A percentile compares a stretch with the other conserved stretches of the same genome.
Conservation (phyloP, 73 alveolate species). For the Blepharisma stoltei region DNA sequence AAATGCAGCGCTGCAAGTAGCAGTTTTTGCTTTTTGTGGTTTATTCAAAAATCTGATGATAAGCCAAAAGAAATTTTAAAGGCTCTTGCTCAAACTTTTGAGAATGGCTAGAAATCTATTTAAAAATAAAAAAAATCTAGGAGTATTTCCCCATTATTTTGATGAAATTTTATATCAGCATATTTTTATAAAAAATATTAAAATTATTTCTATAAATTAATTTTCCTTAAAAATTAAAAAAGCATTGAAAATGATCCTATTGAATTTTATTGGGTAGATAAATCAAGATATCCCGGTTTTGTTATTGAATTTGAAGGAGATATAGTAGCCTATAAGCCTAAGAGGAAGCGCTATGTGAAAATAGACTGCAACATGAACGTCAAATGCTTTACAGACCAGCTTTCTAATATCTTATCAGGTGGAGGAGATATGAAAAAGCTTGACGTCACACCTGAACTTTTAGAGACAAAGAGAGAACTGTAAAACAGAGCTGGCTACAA, state of each 20-base stretch:
- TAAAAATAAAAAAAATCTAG: too few relatives aligned
- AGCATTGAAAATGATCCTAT: slow-evolving; percentile 43
- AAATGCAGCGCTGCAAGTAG: slow-evolving; percentile 58
- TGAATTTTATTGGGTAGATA: slow-evolving; percentile 43
- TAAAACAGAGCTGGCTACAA: background rate
- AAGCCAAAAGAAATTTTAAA: background rate
- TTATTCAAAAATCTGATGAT: slow-evolving; percentile 44
- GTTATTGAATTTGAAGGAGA: slow-evolving; percentile 36
- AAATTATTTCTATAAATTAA: slow-evolving; percentile 21
- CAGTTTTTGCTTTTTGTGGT: slow-evolving; percentile 61
- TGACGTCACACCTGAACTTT: slow-evolving; percentile 27
- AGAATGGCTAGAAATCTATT: too few relatives aligned
- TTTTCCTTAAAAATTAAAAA: too few relatives aligned
- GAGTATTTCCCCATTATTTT: too few relatives aligned
- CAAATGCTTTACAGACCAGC: slow-evolving; percentile 26
- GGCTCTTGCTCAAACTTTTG: background rate
- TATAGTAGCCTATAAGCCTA: slow-evolving; percentile 49
- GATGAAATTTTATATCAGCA: too few relatives aligned
- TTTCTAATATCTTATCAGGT: slow-evolving; percentile 50
- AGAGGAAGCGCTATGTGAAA: slow-evolving; percentile 41
- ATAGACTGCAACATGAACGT: slow-evolving; percentile 15
- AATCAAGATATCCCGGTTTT: slow-evolving; percentile 24
- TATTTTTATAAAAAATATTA: background rate
- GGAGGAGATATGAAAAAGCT: slow-evolving; percentile 39
- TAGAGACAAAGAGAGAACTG: slow-evolving; percentile 31